Evolutionary conservation across 768 basidiomycete species (phyloP).

Genomic region (Omphalotus guepiniiformis): DNA sequence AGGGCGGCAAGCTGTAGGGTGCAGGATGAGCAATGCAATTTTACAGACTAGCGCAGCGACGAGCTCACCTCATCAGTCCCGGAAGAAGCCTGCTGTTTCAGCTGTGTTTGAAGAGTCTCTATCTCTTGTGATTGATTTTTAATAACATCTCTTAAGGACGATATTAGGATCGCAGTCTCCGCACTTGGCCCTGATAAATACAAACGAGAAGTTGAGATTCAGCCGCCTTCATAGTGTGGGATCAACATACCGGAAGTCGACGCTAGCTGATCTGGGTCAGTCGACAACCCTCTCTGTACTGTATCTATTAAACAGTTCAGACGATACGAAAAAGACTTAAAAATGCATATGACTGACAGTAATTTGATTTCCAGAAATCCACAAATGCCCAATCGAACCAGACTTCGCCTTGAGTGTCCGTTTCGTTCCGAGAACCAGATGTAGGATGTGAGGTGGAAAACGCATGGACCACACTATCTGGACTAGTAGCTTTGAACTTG

Average conservation of each 20-base stretch:
- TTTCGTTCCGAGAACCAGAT: conserved; percentile 31
- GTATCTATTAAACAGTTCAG: conserved; percentile 45
- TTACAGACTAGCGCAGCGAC: conserved; percentile 1
- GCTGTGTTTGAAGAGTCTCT: conserved; percentile 56
- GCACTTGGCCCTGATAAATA: conserved; percentile 52
- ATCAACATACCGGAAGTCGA: conserved; percentile 50
- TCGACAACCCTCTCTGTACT: conserved; percentile 66
- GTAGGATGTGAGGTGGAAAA: conserved; percentile 30
- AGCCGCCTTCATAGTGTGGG: not conserved
- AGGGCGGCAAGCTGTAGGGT: conserved; percentile 1
- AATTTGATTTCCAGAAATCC: conserved; percentile 98
- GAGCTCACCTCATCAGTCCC: conserved; percentile 34
- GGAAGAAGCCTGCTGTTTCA: conserved; percentile 38
- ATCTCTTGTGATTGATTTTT: conserved; percentile 80
- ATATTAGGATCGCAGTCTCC: conserved; percentile 77
- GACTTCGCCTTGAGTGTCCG: conserved; percentile 70
- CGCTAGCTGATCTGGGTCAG: conserved; percentile 63
- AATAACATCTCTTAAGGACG: conserved; percentile 80
- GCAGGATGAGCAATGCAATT: not conserved
- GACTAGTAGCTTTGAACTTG: conserved; percentile 85
- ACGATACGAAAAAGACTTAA: not conserved
- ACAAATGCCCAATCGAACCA: conserved; percentile 99
- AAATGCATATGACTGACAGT: conserved; percentile 53
- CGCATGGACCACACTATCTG: conserved; percentile 71
- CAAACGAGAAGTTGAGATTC: conserved; percentile 4